These are phyloP conservation scores for Sphaerulina musiva DNA, from an alignment of 2,329 filamentous ascomycete genomes.

Conservation along the genomic window DNA sequence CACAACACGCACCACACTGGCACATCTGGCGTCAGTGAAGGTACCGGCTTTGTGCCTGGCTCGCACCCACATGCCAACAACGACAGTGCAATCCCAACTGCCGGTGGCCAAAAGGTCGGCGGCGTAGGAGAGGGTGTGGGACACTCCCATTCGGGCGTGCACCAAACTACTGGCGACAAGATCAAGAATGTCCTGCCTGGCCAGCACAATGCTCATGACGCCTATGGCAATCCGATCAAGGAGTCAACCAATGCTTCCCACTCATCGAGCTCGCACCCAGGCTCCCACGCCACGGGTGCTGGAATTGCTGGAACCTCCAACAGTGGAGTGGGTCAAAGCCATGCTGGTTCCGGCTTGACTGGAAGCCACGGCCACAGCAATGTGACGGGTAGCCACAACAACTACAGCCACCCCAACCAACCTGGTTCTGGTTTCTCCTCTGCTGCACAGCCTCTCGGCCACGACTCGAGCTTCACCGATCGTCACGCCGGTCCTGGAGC, in stretches of 20 bases:
- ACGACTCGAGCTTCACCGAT: constrained; percentile 13
- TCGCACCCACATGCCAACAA: constrained; percentile 21
- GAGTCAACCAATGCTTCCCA: background rate
- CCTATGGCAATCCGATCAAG: constrained; percentile 10
- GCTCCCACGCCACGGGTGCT: background rate
- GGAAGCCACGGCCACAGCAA: background rate
- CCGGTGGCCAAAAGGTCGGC: constrained; percentile 25
- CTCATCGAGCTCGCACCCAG: background rate
- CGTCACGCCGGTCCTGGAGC: constrained; percentile 12
- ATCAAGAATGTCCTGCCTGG: constrained; percentile 8
- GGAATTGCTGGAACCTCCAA: constrained; percentile 2
- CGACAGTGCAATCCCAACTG: constrained; percentile 26
- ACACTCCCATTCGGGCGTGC: constrained; percentile 8
- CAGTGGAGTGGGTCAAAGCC: background rate
- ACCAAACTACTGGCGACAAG: constrained; percentile 8
- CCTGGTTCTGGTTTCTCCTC: constrained; percentile 6
- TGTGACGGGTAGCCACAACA: background rate
- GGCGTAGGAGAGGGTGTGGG: constrained; percentile 12
- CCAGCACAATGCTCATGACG: constrained; percentile 12
- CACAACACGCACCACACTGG: background rate
- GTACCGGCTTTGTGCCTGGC: constrained; percentile 13
- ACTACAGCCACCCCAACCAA: background rate
- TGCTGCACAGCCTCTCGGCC: constrained; percentile 12
- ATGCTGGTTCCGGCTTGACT: constrained; percentile 1
- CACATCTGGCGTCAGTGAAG: background rate